Conservation (phyloP, 108 stramenopile genomes). For the Skeletonema marinoi region DNA sequence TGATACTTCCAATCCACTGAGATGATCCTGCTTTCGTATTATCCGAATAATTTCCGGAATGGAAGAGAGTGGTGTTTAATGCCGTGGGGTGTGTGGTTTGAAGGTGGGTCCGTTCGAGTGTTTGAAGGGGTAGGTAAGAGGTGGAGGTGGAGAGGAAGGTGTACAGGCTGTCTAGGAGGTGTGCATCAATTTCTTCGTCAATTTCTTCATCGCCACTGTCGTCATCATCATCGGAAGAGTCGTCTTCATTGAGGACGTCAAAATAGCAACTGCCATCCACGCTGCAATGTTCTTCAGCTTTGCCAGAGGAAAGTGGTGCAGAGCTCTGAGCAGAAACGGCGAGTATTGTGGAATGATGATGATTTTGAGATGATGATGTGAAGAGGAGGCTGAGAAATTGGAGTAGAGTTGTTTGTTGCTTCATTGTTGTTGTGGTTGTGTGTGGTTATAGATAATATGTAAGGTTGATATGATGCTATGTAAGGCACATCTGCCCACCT, state of each 20-base stretch:
- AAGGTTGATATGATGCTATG: no score
- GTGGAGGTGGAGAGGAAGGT: not conserved
- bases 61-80: not conserved
- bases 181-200: not conserved
- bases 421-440: no score
- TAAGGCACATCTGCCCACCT: no score
- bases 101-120: not conserved
- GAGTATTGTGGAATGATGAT: no score
- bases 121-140: not conserved
- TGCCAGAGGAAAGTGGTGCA: no score
- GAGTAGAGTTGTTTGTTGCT: no score
- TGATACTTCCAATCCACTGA: not conserved
- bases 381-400: no score
- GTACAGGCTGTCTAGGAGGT: not conserved
- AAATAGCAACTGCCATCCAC: not conserved
- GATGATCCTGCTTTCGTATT: not conserved
- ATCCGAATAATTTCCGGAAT: not conserved
- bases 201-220: not conserved
- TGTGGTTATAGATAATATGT: no score
- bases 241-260: not conserved
- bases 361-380: no score
- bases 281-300: not conserved
- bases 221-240: not conserved
- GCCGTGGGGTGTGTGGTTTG: not conserved
- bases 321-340: no score